Evolutionary conservation across 2,329 filamentous ascomycete species (phyloP).

Genomic region (Thelonectria rubi): DNA sequence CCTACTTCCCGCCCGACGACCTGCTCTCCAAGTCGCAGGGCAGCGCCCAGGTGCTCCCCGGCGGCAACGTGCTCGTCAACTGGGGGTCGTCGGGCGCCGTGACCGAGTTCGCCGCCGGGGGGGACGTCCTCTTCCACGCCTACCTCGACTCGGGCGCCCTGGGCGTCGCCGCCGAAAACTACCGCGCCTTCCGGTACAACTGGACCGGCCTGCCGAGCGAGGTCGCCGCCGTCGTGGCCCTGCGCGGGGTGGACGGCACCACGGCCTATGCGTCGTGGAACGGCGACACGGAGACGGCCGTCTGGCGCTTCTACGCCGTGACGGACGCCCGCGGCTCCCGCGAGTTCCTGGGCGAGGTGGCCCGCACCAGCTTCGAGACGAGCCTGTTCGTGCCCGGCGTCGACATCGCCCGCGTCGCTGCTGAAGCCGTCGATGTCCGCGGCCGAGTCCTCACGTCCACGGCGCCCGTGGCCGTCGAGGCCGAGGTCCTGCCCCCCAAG

Average conservation of each 20-base stretch:
- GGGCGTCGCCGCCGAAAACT: constrained; percentile 55
- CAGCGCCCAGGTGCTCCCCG: constrained; percentile 61
- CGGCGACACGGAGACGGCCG: constrained; percentile 56
- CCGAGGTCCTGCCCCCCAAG: constrained; percentile 31
- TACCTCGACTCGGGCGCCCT: constrained; percentile 54
- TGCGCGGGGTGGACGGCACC: constrained; percentile 29
- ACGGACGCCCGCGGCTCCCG: constrained; percentile 47
- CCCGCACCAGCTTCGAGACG: constrained; percentile 57
- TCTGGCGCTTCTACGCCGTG: constrained; percentile 60
- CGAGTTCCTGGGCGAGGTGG: constrained; percentile 49
- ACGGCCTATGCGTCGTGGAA: constrained; percentile 63
- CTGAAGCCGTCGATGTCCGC: constrained; percentile 38
- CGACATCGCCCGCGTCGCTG: constrained; percentile 31
- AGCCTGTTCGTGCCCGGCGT: constrained; percentile 30
- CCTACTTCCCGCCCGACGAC: constrained; percentile 59
- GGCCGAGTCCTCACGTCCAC: constrained; percentile 37
- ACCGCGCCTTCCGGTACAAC: constrained; percentile 62
- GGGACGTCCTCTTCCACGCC: constrained; percentile 61
- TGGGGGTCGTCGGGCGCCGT: constrained; percentile 64
- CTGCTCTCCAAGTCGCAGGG: constrained; percentile 61
- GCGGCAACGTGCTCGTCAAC: constrained; percentile 63
- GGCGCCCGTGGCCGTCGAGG: constrained; percentile 34
- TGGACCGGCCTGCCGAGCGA: constrained; percentile 59
- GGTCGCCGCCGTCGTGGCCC: constrained; percentile 37
- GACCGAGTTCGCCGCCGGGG: constrained; percentile 57